Percentiles rank a stretch among this genome's conserved stretches.
These are phyloP conservation scores for Debaryomyces psychrophilus DNA, from an alignment of 1,139 yeast genomes.

Conservation along the genomic window DNA sequence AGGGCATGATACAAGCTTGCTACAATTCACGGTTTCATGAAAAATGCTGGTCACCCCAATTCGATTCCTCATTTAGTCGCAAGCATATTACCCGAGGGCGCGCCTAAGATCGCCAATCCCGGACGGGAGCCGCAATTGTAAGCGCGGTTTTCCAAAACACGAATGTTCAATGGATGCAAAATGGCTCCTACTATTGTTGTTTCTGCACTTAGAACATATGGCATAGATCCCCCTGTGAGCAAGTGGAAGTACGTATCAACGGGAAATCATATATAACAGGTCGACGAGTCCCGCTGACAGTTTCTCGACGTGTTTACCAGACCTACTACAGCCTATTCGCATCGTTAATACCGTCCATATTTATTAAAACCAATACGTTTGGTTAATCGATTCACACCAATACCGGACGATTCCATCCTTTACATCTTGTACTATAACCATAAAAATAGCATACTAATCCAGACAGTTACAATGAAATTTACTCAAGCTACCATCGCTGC, in stretches of 20 bases:
- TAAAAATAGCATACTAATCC: slow-evolving; percentile 10
- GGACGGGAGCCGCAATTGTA: background rate
- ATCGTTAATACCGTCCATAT: background rate
- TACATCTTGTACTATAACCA: slow-evolving; percentile 6
- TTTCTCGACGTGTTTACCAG: background rate
- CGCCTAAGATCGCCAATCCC: background rate
- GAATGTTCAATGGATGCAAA: slow-evolving; percentile 8
- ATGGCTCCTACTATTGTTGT: slow-evolving; percentile 7
- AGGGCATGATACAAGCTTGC: background rate
- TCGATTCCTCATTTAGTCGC: background rate
- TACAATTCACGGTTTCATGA: slow-evolving; percentile 1
- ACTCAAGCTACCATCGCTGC: slow-evolving; percentile 34
- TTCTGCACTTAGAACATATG: background rate
- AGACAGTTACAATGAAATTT: slow-evolving; percentile 31
- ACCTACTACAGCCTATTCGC: background rate
- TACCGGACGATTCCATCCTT: slow-evolving; percentile 3
- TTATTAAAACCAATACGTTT: background rate
- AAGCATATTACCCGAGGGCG: slow-evolving; percentile 8
- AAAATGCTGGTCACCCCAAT: slow-evolving; percentile 8
- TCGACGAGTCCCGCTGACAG: background rate
- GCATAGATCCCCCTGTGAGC: background rate
- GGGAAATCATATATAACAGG: background rate
- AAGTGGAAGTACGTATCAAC: background rate
- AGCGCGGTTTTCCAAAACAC: slow-evolving; percentile 3
- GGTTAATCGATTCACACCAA: background rate